Base-by-base conservation (phyloP, 2,329 filamentous ascomycete genomes). In the Cladosporium sp. region DNA sequence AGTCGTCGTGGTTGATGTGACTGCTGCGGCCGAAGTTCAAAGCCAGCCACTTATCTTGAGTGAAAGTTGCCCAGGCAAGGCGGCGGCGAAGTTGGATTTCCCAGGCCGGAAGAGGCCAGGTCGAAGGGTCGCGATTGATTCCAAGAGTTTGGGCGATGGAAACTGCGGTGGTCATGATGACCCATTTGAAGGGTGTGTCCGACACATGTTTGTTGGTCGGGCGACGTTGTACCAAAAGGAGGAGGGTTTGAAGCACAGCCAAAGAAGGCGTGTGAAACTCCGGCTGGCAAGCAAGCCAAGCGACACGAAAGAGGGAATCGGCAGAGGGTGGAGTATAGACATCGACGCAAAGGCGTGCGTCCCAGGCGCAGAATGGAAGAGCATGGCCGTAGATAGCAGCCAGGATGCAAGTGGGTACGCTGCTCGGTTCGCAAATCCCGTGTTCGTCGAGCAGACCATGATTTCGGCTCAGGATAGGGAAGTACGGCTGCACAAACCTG, bases 11-110 rank as follows among this genome's bases (percentile, higher is more conserved):
- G 4, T 70, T 70, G 19, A 83, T 78, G 45, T 82, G 75, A 19
- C 76, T 78, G 9, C 79, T 80, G 20, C 80, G 71, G 7, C 81
- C 80, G 56, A 80, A 77, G 22, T 80, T 75, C 34, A 82, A 69
- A 2, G 78, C 74, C 2, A 77, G 75, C 80, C 78, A 84, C 58
- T 79, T 82, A 55, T 86, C 83, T 60, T 85, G 82, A 73, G 84
- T 81, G 55, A 78, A 85, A 0, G 84, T 64, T 2, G 77, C 82
- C 83, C 83, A 86, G 0, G 79, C 81, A 0, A 86, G 67, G 12
- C 83, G 70, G 58, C 80, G 79, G 12, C 83, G 71, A 15, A 85
- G 68, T 0, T 81, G 79, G 48, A 80, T 76, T 58, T 86, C 83
- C 81, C 82, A 85, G 0, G 70, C 66, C 1, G 82, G 82, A 37